phyloP scores from a whole-genome alignment of 345 rosid species.

The Citrus glauca region DNA sequence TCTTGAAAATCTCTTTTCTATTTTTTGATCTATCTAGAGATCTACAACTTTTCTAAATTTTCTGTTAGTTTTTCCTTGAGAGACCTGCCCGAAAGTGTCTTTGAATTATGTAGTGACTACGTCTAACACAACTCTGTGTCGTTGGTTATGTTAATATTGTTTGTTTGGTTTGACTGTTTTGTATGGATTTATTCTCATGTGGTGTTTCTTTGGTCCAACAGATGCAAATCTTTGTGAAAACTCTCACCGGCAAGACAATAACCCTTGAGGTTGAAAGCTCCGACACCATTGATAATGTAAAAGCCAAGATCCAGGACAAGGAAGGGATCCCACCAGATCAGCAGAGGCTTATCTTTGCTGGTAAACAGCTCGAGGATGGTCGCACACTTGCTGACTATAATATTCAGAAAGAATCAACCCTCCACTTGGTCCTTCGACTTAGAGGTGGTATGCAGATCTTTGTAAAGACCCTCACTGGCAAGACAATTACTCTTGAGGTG shows the following conservation, averaged over 20 bases:
- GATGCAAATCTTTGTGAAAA: conserved; percentile 21
- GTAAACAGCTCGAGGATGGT: conserved; percentile 21
- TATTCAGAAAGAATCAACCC: conserved; percentile 11
- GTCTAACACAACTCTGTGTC: too few relatives aligned
- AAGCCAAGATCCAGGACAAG: conserved; percentile 18
- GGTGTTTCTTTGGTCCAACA: background rate
- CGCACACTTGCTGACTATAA: conserved; percentile 20
- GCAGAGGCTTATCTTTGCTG: conserved; percentile 16
- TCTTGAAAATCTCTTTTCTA: too few relatives aligned
- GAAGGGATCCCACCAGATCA: conserved; percentile 17
- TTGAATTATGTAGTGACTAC: too few relatives aligned
- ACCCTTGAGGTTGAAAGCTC: conserved; percentile 12
- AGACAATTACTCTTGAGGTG: conserved; percentile 22
- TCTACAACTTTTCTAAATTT: too few relatives aligned
- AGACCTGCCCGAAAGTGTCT: too few relatives aligned
- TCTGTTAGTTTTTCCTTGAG: too few relatives aligned
- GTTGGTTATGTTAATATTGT: too few relatives aligned
- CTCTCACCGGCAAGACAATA: conserved; percentile 18
- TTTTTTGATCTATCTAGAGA: too few relatives aligned
- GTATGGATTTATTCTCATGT: background rate
- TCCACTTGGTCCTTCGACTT: conserved; percentile 21
- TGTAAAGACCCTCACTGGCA: conserved; percentile 21
- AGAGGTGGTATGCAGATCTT: conserved; percentile 27
- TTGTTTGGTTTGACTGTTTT: background rate
- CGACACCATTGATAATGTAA: conserved; percentile 9